A percentile compares a stretch with the other conserved stretches of the same genome.
Conservation (phyloP, 208 protist species). For the Trypanosoma melophagium region DNA sequence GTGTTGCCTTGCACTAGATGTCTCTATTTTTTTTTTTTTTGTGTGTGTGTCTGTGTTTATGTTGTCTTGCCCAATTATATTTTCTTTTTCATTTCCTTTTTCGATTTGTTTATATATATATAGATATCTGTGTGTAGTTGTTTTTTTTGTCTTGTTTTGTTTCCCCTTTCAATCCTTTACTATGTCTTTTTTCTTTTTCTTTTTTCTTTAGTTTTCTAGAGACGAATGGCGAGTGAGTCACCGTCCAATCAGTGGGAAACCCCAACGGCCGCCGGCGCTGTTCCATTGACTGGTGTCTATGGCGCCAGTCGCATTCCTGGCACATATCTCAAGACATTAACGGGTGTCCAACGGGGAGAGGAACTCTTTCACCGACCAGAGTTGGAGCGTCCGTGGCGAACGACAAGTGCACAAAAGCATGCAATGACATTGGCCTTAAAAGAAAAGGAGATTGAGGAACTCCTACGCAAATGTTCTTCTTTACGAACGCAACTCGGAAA, state of each 20-base stretch:
- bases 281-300: constrained; percentile 57
- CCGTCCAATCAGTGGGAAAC: constrained; percentile 27
- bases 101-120: too few species aligned
- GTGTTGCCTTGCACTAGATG: too few species aligned
- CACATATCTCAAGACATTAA: constrained; percentile 69
- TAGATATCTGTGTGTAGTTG: too few species aligned
- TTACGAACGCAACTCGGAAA: constrained; percentile 83
- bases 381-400: constrained; percentile 86
- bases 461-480: constrained; percentile 75
- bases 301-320: constrained; percentile 65
- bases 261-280: not conserved
- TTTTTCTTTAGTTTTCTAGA: not conserved
- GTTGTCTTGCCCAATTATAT: not conserved
- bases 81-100: constrained; percentile 1
- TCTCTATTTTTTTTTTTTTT: too few species aligned
- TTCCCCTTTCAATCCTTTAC: not conserved
- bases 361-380: constrained; percentile 87
- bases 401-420: constrained; percentile 42
- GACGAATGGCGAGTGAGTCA: constrained; percentile 16
- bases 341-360: constrained; percentile 73
- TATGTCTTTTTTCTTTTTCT: constrained; percentile 3
- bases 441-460: constrained; percentile 88
- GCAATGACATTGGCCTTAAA: constrained; percentile 62
- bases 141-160: constrained; percentile 3
- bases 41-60: too few species aligned